Conservation (phyloP, 345 rosid genomes). For the Firmiana major region DNA sequence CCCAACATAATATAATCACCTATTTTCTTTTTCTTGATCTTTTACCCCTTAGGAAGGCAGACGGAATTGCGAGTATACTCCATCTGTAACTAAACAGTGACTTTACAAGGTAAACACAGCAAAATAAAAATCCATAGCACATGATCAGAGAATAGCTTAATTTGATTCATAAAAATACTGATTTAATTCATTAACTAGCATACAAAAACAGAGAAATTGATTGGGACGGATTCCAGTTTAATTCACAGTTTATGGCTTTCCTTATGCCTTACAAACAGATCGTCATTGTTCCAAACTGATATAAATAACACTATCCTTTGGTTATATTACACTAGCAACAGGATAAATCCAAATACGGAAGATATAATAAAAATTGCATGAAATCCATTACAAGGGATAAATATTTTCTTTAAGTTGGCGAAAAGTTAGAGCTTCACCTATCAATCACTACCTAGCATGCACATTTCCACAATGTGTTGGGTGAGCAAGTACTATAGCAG, state of each 20-base stretch:
- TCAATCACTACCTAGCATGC: neutral
- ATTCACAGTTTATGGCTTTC: neutral
- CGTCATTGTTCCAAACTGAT: neutral
- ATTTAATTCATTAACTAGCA: neutral
- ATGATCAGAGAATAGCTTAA: neutral
- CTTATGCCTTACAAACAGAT: neutral
- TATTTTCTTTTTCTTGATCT: neutral
- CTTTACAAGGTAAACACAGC: neutral
- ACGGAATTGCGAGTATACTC: neutral
- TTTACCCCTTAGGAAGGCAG: neutral
- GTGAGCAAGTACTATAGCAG: neutral
- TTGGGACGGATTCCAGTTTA: neutral
- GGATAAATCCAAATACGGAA: neutral
- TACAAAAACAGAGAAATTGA: neutral
- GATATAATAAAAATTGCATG: neutral
- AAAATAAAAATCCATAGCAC: neutral
- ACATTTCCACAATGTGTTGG: neutral
- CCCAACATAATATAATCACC: conserved; percentile 2
- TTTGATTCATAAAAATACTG: neutral
- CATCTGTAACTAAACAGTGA: neutral
- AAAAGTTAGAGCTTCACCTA: conserved; percentile 2
- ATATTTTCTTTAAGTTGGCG: neutral
- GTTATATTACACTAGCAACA: neutral
- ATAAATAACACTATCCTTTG: neutral
- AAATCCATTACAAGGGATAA: neutral